Evolutionary conservation across 1,284 basidiomycete species (phyloP).

Genomic region (Cryptococcus sp.): DNA sequence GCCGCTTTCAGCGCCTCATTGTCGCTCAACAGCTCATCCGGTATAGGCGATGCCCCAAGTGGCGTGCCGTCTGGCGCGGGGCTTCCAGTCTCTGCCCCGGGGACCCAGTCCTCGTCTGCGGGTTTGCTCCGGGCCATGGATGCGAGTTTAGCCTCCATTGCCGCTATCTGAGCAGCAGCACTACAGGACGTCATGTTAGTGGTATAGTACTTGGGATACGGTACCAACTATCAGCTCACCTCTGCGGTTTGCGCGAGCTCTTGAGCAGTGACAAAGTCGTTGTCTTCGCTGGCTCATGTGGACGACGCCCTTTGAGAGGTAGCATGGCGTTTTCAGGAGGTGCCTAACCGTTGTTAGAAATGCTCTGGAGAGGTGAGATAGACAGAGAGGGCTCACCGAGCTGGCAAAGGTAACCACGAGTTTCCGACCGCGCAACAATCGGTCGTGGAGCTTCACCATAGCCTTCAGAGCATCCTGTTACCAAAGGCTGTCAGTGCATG

Average conservation of each 20-base stretch:
- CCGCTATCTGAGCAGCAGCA: constrained; percentile 83
- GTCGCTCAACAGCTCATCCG: constrained; percentile 15
- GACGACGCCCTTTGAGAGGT: constrained; percentile 46
- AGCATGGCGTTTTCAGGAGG: constrained; percentile 32
- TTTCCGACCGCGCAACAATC: constrained; percentile 77
- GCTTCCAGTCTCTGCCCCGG: constrained; percentile 13
- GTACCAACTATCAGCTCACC: constrained; percentile 51
- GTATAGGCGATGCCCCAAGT: constrained; percentile 9
- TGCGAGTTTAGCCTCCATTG: constrained; percentile 89
- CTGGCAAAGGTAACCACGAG: constrained; percentile 85
- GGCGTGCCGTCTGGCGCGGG: constrained; percentile 3
- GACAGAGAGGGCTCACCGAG: constrained; percentile 55
- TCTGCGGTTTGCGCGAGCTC: constrained; percentile 59
- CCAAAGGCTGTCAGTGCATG: background rate
- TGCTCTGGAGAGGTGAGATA: background rate
- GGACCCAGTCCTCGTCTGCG: constrained; percentile 29
- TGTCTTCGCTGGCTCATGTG: constrained; percentile 63
- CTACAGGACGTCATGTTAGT: constrained; percentile 49
- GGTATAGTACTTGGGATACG: background rate
- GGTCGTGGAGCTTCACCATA: constrained; percentile 69
- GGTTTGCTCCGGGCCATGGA: constrained; percentile 60
- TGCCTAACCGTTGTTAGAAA: constrained; percentile 42
- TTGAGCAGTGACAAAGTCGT: constrained; percentile 87
- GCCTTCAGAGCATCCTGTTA: constrained; percentile 79
- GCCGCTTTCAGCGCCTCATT: constrained; percentile 23